Conservation (phyloP, 176 grass and related monocot genomes). For the Paspalum notatum region DNA sequence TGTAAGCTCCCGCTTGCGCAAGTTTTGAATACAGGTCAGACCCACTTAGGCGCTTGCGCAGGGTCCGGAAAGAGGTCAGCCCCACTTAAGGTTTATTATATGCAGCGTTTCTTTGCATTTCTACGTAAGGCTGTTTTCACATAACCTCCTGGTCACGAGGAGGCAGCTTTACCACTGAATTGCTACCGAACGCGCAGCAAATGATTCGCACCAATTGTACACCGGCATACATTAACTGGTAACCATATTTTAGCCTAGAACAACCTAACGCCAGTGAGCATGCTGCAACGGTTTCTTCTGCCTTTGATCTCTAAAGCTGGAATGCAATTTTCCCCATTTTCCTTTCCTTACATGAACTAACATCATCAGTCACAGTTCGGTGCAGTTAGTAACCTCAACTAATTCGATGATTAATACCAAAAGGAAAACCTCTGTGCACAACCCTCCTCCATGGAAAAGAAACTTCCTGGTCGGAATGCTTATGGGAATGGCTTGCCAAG, state of each 20-base stretch:
- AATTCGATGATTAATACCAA: slow-evolving; percentile 3
- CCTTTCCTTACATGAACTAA: slow-evolving; percentile 4
- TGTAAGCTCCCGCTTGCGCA: too few relatives aligned
- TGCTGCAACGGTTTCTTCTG: slow-evolving; percentile 25
- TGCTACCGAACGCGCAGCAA: slow-evolving; percentile 6
- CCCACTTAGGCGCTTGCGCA: too few relatives aligned
- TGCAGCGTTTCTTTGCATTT: too few relatives aligned
- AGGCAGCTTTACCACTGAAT: too few relatives aligned
- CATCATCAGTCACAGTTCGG: slow-evolving; percentile 1
- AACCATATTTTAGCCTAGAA: slow-evolving; percentile 15
- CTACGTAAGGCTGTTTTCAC: too few relatives aligned
- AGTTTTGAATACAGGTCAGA: too few relatives aligned
- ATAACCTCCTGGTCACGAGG: too few relatives aligned
- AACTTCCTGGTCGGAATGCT: slow-evolving; percentile 10
- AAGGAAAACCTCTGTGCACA: slow-evolving; percentile 15
- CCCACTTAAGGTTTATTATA: too few relatives aligned
- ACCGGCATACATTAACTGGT: slow-evolving; percentile 5
- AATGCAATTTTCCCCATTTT: neutral
- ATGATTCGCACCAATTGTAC: neutral
- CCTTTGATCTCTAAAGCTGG: slow-evolving; percentile 31
- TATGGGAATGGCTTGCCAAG: slow-evolving; percentile 31
- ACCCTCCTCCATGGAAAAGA: neutral
- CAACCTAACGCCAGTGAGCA: neutral
- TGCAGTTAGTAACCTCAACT: slow-evolving; percentile 18
- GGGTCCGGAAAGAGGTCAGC: too few relatives aligned